Base-by-base conservation (phyloP, 768 basidiomycete species). In the Trametes gibbosa region DNA sequence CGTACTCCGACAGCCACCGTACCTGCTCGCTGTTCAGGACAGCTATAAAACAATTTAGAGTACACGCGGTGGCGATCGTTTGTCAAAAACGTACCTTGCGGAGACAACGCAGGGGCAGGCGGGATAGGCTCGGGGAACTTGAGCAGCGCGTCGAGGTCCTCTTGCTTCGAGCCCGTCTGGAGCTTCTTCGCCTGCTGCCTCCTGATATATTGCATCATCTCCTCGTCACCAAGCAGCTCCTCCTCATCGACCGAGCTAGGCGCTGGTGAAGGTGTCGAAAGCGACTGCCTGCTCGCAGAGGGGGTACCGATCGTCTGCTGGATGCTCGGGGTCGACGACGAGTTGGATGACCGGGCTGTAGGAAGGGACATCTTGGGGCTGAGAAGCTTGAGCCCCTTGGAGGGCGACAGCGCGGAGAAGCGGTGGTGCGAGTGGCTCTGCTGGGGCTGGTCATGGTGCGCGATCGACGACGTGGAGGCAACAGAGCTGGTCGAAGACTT, bases 191-290 rank as follows among this genome's bases (percentile, higher is more conserved):
- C 84, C 65, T 94, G 89, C 63, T 97, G 92, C 24, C 95, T 83
- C 64, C 85, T 84, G 63, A 98, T 91, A 73, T 96, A 99, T 58
- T 90, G 87, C 68, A 90, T 74, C 97, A 99, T 99, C 76, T 99
- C 97, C 61, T 97, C 95, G 69, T 99, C 97, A 16, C 92, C 97
- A 17, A 90, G 75, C 7, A 89, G 50, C 70, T 95, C 92, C 62
- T 95, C 93, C 59, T 95, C 95, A 58, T 92, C 92, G 2, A 90
- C 77, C 2, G 82, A 77, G 64, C 84, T 86, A 25, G 87, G 87
- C 6, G 82, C 84, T 0, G 95, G 94, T 1, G 95, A 96, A 3
- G 92, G 91, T 1, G 90, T 92, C 4, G 89, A 92, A 23, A 88
- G 72, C 21, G 89, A 89, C 59, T 89, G 85, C 35, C 87, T 81